Evolutionary conservation across 768 basidiomycete species (phyloP).

Genomic region (Pleurotus ostreatus): DNA sequence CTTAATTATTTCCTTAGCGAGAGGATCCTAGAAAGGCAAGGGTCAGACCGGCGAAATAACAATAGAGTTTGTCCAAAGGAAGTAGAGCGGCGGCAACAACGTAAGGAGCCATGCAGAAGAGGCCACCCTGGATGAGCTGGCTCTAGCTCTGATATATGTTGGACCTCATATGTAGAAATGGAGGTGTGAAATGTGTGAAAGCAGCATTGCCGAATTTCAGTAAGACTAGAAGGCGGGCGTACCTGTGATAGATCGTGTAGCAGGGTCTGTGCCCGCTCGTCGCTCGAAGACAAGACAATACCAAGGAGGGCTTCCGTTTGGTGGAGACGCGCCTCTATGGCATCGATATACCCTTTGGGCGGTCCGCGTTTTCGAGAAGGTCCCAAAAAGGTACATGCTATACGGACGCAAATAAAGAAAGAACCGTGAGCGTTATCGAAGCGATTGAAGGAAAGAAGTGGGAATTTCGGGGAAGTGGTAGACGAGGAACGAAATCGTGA

Average conservation of each 20-base stretch:
- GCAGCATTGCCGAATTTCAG: slow-evolving; percentile 5
- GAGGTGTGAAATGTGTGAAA: background rate
- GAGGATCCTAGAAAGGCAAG: slow-evolving; percentile 49
- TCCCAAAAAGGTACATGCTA: slow-evolving; percentile 75
- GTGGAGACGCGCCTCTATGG: slow-evolving; percentile 86
- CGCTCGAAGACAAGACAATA: slow-evolving; percentile 59
- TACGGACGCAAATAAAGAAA: slow-evolving; percentile 10
- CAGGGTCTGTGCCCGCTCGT: slow-evolving; percentile 37
- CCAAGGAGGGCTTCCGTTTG: slow-evolving; percentile 89
- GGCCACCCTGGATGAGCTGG: background rate
- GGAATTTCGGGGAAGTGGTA: slow-evolving; percentile 4
- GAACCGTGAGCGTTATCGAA: slow-evolving; percentile 2
- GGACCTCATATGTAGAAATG: no score
- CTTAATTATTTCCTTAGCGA: slow-evolving; percentile 76
- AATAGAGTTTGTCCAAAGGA: background rate
- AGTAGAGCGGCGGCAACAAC: slow-evolving; percentile 5
- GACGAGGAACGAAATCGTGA: slow-evolving; percentile 7
- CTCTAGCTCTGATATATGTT: slow-evolving; percentile 1
- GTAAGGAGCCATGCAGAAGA: background rate
- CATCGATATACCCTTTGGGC: slow-evolving; percentile 94
- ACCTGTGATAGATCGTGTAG: slow-evolving; percentile 51
- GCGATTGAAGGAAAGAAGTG: slow-evolving; percentile 10
- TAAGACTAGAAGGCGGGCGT: slow-evolving; percentile 12
- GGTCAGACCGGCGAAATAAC: slow-evolving; percentile 4
- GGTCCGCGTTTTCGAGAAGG: slow-evolving; percentile 82